phyloP scores from a whole-genome alignment of 1,284 basidiomycete genomes.

The Coriolopsis trogii region DNA sequence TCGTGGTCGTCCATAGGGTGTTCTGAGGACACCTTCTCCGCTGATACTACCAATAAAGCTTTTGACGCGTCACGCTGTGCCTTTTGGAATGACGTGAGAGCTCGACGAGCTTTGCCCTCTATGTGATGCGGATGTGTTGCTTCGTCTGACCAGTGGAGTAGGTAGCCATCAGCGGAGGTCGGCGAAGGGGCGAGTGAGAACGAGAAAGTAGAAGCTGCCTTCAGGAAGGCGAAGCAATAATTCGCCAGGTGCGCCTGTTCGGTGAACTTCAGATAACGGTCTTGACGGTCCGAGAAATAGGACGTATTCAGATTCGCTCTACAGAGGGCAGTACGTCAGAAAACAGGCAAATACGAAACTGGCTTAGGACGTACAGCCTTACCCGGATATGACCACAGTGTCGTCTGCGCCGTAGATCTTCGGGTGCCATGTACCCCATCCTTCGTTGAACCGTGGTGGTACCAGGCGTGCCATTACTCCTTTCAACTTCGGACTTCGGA shows the following conservation, averaged over 20 bases:
- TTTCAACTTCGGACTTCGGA: conserved; percentile 84
- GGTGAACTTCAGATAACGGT: conserved; percentile 86
- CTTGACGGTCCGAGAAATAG: conserved; percentile 95
- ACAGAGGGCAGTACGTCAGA: conserved; percentile 6
- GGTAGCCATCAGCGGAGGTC: conserved; percentile 38
- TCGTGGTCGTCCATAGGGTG: conserved; percentile 36
- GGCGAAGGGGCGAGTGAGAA: conserved; percentile 57
- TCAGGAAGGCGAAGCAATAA: conserved; percentile 85
- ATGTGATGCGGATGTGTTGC: conserved; percentile 62
- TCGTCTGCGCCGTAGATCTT: conserved; percentile 96
- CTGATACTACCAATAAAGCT: background rate
- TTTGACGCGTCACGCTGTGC: conserved; percentile 35
- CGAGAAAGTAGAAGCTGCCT: conserved; percentile 73
- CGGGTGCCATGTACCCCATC: conserved; percentile 98
- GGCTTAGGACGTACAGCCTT: conserved; percentile 36
- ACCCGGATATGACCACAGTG: conserved; percentile 93
- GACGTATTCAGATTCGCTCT: conserved; percentile 95
- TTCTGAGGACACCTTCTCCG: background rate
- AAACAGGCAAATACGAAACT: background rate
- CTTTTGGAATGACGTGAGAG: conserved; percentile 55
- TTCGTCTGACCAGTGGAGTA: conserved; percentile 60
- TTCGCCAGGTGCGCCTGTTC: conserved; percentile 67
- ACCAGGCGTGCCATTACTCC: conserved; percentile 77
- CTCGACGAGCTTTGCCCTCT: conserved; percentile 50
- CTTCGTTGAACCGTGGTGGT: conserved; percentile 95